Evolutionary conservation across 768 basidiomycete genomes (phyloP).

Genomic region (Collybia nuda): DNA sequence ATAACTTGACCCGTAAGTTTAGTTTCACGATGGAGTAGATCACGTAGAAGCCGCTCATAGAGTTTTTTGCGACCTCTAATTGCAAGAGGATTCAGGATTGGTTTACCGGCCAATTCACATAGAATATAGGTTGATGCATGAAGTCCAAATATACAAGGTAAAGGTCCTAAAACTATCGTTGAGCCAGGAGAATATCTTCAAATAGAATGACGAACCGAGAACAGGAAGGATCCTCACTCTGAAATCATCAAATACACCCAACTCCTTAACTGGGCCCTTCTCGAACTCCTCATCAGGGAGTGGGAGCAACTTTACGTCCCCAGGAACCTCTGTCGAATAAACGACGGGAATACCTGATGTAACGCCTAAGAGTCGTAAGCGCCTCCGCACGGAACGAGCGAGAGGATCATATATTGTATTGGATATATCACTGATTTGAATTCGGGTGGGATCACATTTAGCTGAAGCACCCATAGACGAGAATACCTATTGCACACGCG

Average conservation of each 20-base stretch:
- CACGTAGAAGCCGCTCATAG: conserved; percentile 76
- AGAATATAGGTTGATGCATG: conserved; percentile 88
- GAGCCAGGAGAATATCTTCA: neutral
- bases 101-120: conserved; percentile 81
- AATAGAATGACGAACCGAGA: conserved; percentile 50
- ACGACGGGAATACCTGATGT: conserved; percentile 80
- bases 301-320: conserved; percentile 86
- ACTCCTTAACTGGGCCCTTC: conserved; percentile 86
- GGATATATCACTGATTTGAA: conserved; percentile 96
- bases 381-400: conserved; percentile 84
- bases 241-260: conserved; percentile 90
- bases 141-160: conserved; percentile 90
- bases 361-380: conserved; percentile 64
- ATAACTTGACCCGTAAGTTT: conserved; percentile 60
- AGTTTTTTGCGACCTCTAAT: conserved; percentile 84
- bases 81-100: conserved; percentile 79
- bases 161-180: conserved; percentile 47
- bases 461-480: conserved; percentile 97
- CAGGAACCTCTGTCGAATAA: conserved; percentile 93
- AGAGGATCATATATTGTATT: conserved; percentile 92
- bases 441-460: conserved; percentile 90
- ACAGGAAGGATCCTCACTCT: conserved; percentile 93
- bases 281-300: conserved; percentile 90
- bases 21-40: conserved; percentile 73
- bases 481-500: conserved; percentile 60